phyloP scores from a whole-genome alignment of 2,329 filamentous ascomycete genomes.

The Didymella keratinophila region DNA sequence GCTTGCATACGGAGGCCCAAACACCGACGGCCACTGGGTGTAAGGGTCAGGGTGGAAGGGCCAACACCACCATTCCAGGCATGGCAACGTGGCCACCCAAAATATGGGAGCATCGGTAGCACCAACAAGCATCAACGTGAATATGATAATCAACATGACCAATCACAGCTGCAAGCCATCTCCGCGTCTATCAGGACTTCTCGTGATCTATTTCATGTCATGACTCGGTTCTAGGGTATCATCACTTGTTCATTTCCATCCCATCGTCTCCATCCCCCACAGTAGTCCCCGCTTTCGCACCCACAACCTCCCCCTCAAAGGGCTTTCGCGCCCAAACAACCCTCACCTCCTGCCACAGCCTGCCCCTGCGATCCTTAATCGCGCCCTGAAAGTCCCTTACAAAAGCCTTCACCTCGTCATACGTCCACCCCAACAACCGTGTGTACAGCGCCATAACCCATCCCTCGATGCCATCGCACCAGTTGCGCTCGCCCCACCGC shows the following conservation, averaged over 20 bases:
- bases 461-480: conserved; percentile 52
- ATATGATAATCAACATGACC: conserved; percentile 21
- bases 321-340: conserved; percentile 41
- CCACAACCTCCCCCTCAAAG: conserved; percentile 22
- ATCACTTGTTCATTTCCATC: conserved; percentile 1
- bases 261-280: not conserved
- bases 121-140: conserved; percentile 19
- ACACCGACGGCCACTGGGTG: not conserved
- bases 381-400: conserved; percentile 42
- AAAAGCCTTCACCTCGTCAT: conserved; percentile 46
- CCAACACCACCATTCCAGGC: not conserved
- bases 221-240: not conserved
- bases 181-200: not conserved
- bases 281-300: not conserved
- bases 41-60: not conserved
- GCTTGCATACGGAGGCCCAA: not conserved
- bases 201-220: not conserved
- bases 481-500: conserved; percentile 50
- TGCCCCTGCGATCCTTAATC: conserved; percentile 46
- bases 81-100: not conserved
- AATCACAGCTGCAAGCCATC: not conserved
- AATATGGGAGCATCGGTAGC: conserved; percentile 1
- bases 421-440: conserved; percentile 48
- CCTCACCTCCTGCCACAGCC: conserved; percentile 52
- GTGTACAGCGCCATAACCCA: conserved; percentile 54